phyloP scores from a whole-genome alignment of 352 stramenopile genomes.

The Pythium volutum region DNA sequence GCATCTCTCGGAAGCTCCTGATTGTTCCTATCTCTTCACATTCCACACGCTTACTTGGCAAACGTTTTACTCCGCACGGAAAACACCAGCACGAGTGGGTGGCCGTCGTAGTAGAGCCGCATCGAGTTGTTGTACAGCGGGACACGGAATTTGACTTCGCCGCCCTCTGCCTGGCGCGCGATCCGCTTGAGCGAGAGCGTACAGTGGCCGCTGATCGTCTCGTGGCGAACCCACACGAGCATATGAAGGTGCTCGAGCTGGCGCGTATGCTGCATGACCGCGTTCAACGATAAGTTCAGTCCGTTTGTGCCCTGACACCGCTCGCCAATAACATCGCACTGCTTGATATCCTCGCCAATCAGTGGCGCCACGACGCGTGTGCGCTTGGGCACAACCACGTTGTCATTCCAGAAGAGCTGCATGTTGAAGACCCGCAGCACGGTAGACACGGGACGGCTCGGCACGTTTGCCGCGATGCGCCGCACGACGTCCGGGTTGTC shows the following conservation, averaged over 20 bases:
- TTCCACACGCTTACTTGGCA: slow-evolving; percentile 40
- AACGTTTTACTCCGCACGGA: slow-evolving; percentile 83
- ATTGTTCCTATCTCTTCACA: neutral
- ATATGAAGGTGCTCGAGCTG: slow-evolving; percentile 79
- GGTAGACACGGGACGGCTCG: slow-evolving; percentile 55
- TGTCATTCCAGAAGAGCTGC: slow-evolving; percentile 66
- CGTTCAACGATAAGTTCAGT: slow-evolving; percentile 65
- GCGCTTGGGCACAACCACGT: slow-evolving; percentile 75
- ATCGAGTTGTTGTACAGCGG: slow-evolving; percentile 80
- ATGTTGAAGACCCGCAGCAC: slow-evolving; percentile 77
- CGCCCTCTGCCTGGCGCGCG: slow-evolving; percentile 57
- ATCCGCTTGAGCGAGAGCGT: slow-evolving; percentile 80
- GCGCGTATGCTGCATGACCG: slow-evolving; percentile 65
- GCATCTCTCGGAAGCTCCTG: too few relatives aligned
- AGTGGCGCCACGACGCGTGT: slow-evolving; percentile 71
- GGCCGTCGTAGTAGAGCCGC: slow-evolving; percentile 67
- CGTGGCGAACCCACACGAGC: slow-evolving; percentile 82
- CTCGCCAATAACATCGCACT: slow-evolving; percentile 77
- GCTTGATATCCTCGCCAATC: slow-evolving; percentile 72
- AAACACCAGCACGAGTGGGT: slow-evolving; percentile 71
- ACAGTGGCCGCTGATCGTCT: slow-evolving; percentile 76
- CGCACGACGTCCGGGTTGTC: slow-evolving; percentile 70
- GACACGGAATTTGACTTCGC: slow-evolving; percentile 71
- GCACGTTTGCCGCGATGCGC: slow-evolving; percentile 45
- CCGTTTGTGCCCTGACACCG: slow-evolving; percentile 48